A percentile compares a stretch with the other conserved stretches of the same genome.
Evolutionary conservation across 2,329 filamentous ascomycete species (phyloP).

Genomic region (Aplosporella prunicola): DNA sequence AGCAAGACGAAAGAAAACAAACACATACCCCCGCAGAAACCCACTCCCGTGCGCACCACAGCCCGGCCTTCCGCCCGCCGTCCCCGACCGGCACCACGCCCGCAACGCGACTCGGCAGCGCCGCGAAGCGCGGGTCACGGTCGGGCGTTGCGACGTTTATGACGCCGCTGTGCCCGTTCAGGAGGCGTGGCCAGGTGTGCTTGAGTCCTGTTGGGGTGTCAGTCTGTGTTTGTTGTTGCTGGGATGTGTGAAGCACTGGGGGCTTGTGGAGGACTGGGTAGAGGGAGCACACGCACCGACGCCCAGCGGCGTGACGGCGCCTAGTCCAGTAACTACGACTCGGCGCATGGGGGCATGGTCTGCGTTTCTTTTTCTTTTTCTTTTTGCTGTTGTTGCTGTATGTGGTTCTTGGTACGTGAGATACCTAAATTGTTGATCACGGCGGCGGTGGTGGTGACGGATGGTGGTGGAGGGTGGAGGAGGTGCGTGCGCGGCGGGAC

Average conservation of each 20-base stretch:
- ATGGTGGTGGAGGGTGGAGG: too few species aligned
- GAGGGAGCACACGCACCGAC: too few species aligned
- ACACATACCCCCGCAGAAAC: constrained; percentile 11
- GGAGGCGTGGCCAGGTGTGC: constrained; percentile 74
- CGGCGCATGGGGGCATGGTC: constrained; percentile 31
- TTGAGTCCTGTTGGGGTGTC: too few species aligned
- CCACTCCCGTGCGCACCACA: constrained; percentile 32
- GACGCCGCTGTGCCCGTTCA: constrained; percentile 73
- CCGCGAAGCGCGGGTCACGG: constrained; percentile 54
- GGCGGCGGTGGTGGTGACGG: too few species aligned
- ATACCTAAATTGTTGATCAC: too few species aligned
- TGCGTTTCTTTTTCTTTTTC: too few species aligned
- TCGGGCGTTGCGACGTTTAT: constrained; percentile 60
- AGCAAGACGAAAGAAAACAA: constrained; percentile 32
- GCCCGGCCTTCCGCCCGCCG: constrained; percentile 38
- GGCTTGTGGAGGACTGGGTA: too few species aligned
- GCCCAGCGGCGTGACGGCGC: constrained; percentile 57
- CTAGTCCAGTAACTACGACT: constrained; percentile 42
- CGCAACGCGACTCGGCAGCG: constrained; percentile 75
- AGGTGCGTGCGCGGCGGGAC: too few species aligned
- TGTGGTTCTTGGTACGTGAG: too few species aligned
- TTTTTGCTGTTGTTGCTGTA: too few species aligned
- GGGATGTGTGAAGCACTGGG: too few species aligned
- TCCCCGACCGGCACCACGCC: constrained; percentile 61
- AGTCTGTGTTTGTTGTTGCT: too few species aligned